phyloP scores from a whole-genome alignment of 2,329 filamentous ascomycete species.

The Nothomitra cinnamomea region DNA sequence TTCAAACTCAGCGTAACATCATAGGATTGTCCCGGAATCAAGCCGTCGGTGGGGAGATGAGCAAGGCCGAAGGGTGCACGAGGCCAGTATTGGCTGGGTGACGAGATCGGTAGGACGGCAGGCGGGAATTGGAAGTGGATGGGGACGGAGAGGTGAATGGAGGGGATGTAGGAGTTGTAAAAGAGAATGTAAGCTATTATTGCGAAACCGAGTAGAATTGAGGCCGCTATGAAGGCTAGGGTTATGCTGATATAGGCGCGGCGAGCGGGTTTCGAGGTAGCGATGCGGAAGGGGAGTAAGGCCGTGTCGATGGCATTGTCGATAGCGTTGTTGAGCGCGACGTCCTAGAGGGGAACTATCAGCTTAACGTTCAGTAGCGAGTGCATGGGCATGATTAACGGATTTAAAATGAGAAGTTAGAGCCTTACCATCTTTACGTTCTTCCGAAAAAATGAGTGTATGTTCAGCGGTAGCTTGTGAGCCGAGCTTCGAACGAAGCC shows the following conservation, averaged over 20 bases:
- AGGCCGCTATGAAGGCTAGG: constrained; percentile 34
- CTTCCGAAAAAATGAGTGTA: too few relatives aligned
- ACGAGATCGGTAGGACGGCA: constrained; percentile 11
- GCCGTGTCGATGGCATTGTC: too few relatives aligned
- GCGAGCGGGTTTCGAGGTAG: constrained; percentile 43
- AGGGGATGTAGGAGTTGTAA: constrained; percentile 51
- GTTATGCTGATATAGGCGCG: constrained; percentile 45
- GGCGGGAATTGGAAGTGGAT: constrained; percentile 51
- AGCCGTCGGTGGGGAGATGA: constrained; percentile 27
- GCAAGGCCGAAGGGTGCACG: constrained; percentile 34
- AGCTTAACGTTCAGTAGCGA: background rate
- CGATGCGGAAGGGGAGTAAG: constrained; percentile 31
- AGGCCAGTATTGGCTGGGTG: background rate
- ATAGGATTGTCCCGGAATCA: constrained; percentile 63
- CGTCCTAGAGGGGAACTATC: background rate
- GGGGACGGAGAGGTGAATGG: constrained; percentile 41
- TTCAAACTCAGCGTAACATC: constrained; percentile 61
- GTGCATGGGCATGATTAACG: background rate
- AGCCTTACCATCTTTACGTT: too few relatives aligned
- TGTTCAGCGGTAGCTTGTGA: background rate
- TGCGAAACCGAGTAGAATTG: constrained; percentile 39
- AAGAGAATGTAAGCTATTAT: constrained; percentile 46
- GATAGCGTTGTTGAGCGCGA: too few relatives aligned
- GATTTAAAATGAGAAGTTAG: too few relatives aligned
- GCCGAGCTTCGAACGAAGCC: background rate